These are phyloP conservation scores for Annulohypoxylon bovei DNA, from an alignment of 495 filamentous ascomycete species.

Conservation along the genomic window DNA sequence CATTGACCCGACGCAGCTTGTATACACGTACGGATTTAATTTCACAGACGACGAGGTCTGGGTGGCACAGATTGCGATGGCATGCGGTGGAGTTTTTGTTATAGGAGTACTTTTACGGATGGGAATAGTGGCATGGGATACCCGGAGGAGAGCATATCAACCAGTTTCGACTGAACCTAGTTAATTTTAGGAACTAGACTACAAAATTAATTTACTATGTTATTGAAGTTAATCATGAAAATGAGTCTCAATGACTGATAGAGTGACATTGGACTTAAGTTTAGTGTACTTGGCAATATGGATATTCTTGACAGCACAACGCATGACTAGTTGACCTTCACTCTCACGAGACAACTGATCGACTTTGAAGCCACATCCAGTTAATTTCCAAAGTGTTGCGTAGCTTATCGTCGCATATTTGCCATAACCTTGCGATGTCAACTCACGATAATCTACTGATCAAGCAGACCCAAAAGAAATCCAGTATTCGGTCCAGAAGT, in stretches of 20 bases:
- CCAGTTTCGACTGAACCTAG: constrained; percentile 24
- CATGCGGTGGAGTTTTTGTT: constrained; percentile 2
- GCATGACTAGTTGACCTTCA: neutral
- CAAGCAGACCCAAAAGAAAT: neutral
- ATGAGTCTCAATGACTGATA: neutral
- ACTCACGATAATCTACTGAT: neutral
- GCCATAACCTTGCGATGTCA: neutral
- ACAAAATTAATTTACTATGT: constrained; percentile 12
- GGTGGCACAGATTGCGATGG: constrained; percentile 8
- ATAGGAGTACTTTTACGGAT: constrained; percentile 21
- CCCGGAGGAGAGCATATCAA: constrained; percentile 17
- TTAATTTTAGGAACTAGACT: constrained; percentile 2
- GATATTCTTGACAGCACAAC: neutral
- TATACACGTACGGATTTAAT: neutral
- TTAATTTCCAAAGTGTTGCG: neutral
- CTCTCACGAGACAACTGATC: neutral
- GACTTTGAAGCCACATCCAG: neutral
- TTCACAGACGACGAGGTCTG: constrained; percentile 3
- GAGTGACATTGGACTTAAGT: too few relatives aligned
- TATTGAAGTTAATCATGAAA: neutral
- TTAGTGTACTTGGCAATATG: neutral
- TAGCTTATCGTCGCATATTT: neutral
- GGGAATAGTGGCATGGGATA: constrained; percentile 22
- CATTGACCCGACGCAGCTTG: constrained; percentile 14
- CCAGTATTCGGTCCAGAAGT: neutral